Conservation (phyloP, 257 asterid genomes). For the Capsicum rhomboideum region DNA sequence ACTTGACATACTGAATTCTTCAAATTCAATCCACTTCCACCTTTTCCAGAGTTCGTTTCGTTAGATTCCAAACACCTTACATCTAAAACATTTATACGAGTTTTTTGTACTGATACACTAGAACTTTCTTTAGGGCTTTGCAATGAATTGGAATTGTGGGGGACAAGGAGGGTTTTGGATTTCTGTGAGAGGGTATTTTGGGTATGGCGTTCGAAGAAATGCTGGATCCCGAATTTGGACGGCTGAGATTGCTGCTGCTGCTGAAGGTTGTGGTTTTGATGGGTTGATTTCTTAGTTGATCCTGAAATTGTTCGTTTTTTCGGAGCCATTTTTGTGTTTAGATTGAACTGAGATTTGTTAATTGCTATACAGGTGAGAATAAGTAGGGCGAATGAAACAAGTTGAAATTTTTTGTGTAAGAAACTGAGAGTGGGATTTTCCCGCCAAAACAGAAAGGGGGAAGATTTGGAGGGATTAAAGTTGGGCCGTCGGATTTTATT, state of each 20-base stretch:
- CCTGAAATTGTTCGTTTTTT: constrained; percentile 53
- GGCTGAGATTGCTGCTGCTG: constrained; percentile 52
- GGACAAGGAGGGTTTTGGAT: constrained; percentile 12
- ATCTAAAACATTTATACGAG: background rate
- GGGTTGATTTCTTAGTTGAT: constrained; percentile 49
- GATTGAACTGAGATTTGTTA: background rate
- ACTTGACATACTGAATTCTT: background rate
- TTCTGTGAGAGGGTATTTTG: constrained; percentile 38
- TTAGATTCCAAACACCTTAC: background rate
- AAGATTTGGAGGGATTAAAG: constrained; percentile 14
- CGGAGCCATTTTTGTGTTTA: constrained; percentile 53
- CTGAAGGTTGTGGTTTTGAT: constrained; percentile 18
- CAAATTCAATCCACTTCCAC: background rate
- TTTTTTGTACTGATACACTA: background rate
- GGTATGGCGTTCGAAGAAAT: constrained; percentile 83
- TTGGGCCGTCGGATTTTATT: constrained; percentile 8
- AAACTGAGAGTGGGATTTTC: constrained; percentile 1
- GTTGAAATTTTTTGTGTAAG: background rate
- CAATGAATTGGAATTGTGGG: constrained; percentile 10
- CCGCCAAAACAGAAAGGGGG: constrained; percentile 16
- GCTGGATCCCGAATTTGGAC: constrained; percentile 82
- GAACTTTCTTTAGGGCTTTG: constrained; percentile 10
- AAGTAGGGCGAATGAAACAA: background rate
- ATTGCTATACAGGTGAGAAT: background rate
- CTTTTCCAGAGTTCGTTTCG: background rate